A percentile compares a stretch with the other conserved stretches of the same genome.
Evolutionary conservation across 257 asterid species (phyloP).

Genomic region (Paraleonurus japonicus): DNA sequence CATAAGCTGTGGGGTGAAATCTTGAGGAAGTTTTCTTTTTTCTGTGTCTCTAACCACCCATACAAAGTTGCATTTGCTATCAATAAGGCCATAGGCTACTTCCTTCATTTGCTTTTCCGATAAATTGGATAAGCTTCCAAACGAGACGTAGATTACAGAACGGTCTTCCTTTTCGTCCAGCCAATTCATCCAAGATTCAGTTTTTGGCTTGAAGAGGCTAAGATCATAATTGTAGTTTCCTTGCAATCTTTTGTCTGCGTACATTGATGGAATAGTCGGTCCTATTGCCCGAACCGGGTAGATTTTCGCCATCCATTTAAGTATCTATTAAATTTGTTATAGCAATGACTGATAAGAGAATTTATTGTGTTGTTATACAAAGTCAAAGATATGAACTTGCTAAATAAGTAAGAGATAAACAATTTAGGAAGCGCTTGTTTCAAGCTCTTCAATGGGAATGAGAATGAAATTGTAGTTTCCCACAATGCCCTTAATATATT

Average conservation of each 20-base stretch:
- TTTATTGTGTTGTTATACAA: too few relatives aligned
- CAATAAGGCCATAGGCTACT: slow-evolving; percentile 30
- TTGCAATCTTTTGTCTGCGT: slow-evolving; percentile 28
- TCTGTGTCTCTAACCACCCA: slow-evolving; percentile 43
- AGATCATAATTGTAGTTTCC: slow-evolving; percentile 35
- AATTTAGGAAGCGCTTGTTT: too few relatives aligned
- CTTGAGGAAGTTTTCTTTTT: slow-evolving; percentile 17
- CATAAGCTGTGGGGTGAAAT: neutral
- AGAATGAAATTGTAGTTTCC: too few relatives aligned
- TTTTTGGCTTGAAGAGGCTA: slow-evolving; percentile 30
- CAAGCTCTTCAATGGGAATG: too few relatives aligned
- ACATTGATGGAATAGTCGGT: slow-evolving; percentile 38
- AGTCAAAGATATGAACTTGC: too few relatives aligned
- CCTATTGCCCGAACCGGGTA: slow-evolving; percentile 31
- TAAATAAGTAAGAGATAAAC: too few relatives aligned
- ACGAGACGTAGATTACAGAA: slow-evolving; percentile 40
- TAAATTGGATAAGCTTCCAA: slow-evolving; percentile 35
- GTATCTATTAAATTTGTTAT: slow-evolving; percentile 19
- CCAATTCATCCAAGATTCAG: slow-evolving; percentile 34
- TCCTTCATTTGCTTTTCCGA: slow-evolving; percentile 29
- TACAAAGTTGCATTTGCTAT: slow-evolving; percentile 32
- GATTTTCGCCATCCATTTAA: slow-evolving; percentile 32
- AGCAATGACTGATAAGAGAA: too few relatives aligned
- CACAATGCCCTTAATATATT: too few relatives aligned
- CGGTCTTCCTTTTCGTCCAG: slow-evolving; percentile 27